Conservation (phyloP, 176 grass and related monocot species). For the Thalia dealbata region DNA sequence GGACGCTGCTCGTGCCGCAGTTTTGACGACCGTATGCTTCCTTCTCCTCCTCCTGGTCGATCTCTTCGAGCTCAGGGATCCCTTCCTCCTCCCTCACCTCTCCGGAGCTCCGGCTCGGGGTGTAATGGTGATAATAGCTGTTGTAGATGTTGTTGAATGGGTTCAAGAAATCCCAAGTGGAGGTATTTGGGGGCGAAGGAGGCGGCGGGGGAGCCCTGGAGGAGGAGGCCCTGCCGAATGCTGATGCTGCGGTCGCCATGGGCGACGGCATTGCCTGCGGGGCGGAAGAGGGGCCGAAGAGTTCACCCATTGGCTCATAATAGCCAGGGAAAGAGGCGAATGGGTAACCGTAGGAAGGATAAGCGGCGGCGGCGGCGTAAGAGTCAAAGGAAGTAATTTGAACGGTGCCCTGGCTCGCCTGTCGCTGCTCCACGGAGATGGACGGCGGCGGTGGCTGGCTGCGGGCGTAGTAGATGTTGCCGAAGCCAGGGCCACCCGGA, state of each 20-base stretch:
- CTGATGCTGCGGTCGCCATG: neutral
- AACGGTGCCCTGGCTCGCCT: constrained; percentile 23
- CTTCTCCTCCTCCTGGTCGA: constrained; percentile 28
- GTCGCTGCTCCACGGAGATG: constrained; percentile 39
- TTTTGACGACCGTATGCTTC: constrained; percentile 27
- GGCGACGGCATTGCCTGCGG: constrained; percentile 7
- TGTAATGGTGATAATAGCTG: constrained; percentile 34
- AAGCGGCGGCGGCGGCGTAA: neutral
- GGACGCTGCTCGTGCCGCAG: neutral
- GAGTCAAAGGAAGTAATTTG: constrained; percentile 28
- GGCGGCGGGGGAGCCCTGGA: constrained; percentile 19
- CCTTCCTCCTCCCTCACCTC: constrained; percentile 96
- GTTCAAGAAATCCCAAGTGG: constrained; percentile 81
- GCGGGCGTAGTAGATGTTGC: constrained; percentile 46
- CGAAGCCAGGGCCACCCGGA: constrained; percentile 16
- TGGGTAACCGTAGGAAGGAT: constrained; percentile 24
- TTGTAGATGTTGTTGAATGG: constrained; percentile 55
- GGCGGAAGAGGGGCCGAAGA: neutral
- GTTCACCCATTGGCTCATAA: constrained; percentile 1
- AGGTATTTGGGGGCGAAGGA: constrained; percentile 52
- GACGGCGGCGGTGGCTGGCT: constrained; percentile 43
- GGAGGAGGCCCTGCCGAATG: neutral
- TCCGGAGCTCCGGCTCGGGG: constrained; percentile 67
- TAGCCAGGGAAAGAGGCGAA: neutral
- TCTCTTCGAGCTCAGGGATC: constrained; percentile 80